Base-by-base conservation (phyloP, 768 basidiomycete species). In the Solioccasus polychromus region DNA sequence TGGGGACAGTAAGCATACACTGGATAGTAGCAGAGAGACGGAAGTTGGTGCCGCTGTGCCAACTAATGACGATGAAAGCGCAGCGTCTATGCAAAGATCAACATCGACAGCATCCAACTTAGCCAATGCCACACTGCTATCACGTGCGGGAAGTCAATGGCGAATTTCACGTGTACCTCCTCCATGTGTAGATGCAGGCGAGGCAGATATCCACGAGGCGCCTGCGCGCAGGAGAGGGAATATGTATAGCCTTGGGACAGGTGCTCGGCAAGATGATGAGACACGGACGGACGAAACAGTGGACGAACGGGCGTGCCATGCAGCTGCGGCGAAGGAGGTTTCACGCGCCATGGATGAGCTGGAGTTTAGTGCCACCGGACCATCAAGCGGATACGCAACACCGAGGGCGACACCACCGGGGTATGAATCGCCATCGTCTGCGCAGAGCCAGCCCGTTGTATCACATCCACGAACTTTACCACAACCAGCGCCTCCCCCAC, bases 261-360 rank as follows among this genome's bases (percentile, higher is more conserved):
- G 35, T 37, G 26, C n/a, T 18, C 48, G 52, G 17, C 55, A 55
- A 4, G 55, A 74, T 0, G 55, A 73, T 0, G 57, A 74, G 25
- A 25, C n/a, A 18, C 40, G 31, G n/a, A 53, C 47, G 11, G 52
- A 48, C 5, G 56, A 59, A 45, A 48, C 44, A 4, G 71, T 75
- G 8, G 76, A 82, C 10, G 82, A 84, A 51, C 67, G 62, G 3
- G 71, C 70, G n/a, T 71, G 78, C 23, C 79, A 83, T 52, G 79
- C 77, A 2, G 86, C 85, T 15, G 85, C 82, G 22, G 84, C 84
- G 5, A 74, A 79, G 15, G 85, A 85, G 59, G 73, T 89, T 1
- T 76, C 76, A 11, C 74, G 78, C 11, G 87, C 86, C 57, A 54
- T 87, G 39, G 81, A 85, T 45, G 71, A 78, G 17, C 63, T 87